phyloP scores from a whole-genome alignment of 169 alveolate genomes.

The Hepatocystis sp. region DNA sequence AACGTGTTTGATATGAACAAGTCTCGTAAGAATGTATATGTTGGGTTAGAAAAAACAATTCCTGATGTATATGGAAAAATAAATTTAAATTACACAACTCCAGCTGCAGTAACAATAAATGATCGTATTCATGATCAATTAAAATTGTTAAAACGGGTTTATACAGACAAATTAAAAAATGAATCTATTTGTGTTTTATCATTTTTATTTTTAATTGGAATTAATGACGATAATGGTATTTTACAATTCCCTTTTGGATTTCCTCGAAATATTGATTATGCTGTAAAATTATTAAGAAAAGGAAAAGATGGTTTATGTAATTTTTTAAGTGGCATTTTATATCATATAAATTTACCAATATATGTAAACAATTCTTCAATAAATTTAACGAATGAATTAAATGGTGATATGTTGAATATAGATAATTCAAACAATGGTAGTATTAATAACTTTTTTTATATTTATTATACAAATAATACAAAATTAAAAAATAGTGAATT shows the following conservation, averaged over 20 bases:
- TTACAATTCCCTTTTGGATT: slow-evolving; percentile 89
- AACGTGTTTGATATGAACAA: background rate
- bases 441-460: slow-evolving; percentile 36
- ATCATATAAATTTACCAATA: slow-evolving; percentile 89
- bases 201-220: slow-evolving; percentile 87
- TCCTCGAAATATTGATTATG: slow-evolving; percentile 86
- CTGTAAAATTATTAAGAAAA: slow-evolving; percentile 78
- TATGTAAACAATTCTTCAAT: slow-evolving; percentile 78
- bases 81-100: slow-evolving; percentile 21
- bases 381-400: slow-evolving; percentile 40
- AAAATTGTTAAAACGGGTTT: slow-evolving; percentile 26
- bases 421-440: background rate
- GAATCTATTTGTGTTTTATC: slow-evolving; percentile 82
- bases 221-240: slow-evolving; percentile 82
- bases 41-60: background rate
- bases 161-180: slow-evolving; percentile 35
- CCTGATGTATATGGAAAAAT: slow-evolving; percentile 9
- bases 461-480: slow-evolving; percentile 40
- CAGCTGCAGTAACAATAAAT: slow-evolving; percentile 33
- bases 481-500: slow-evolving; percentile 15
- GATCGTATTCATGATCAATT: slow-evolving; percentile 59
- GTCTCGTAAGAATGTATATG: background rate
- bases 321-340: slow-evolving; percentile 82
- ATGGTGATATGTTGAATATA: slow-evolving; percentile 7
- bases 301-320: slow-evolving; percentile 90